Conservation (phyloP, 192 early-diverging fungal genomes). For the Backusella macrospora region DNA sequence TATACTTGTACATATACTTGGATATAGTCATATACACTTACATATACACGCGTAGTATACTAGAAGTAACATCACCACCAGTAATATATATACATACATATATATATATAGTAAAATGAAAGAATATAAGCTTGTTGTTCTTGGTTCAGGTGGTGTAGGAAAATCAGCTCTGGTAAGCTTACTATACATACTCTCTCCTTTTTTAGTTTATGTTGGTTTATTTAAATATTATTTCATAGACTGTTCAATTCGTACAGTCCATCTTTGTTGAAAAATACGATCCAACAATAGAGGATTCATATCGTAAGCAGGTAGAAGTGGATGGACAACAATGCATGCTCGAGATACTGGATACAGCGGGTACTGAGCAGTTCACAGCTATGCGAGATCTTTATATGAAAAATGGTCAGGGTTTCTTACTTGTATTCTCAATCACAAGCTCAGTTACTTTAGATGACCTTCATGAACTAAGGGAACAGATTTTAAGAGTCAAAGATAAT, state of each 20-base stretch:
- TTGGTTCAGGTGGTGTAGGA: constrained; percentile 89
- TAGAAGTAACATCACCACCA: not conserved
- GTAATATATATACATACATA: not conserved
- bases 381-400: constrained; percentile 91
- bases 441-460: constrained; percentile 79
- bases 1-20: not conserved
- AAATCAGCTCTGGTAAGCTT: constrained; percentile 78
- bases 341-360: constrained; percentile 92
- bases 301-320: constrained; percentile 85
- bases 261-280: constrained; percentile 94
- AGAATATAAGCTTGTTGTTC: constrained; percentile 95
- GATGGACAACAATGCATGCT: constrained; percentile 82
- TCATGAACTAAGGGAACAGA: constrained; percentile 68
- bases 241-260: constrained; percentile 92
- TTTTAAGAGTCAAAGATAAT: constrained; percentile 81
- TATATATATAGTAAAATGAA: constrained; percentile 56
- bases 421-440: constrained; percentile 84
- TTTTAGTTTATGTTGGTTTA: not conserved
- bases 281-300: constrained; percentile 92
- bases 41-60: constrained; percentile 2
- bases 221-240: constrained; percentile 36
- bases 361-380: constrained; percentile 66
- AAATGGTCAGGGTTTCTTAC: constrained; percentile 85
- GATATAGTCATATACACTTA: not conserved
- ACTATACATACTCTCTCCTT: not conserved